These are phyloP conservation scores for Penicillium nucicola DNA, from an alignment of 495 filamentous ascomycete genomes.

Conservation along the genomic window DNA sequence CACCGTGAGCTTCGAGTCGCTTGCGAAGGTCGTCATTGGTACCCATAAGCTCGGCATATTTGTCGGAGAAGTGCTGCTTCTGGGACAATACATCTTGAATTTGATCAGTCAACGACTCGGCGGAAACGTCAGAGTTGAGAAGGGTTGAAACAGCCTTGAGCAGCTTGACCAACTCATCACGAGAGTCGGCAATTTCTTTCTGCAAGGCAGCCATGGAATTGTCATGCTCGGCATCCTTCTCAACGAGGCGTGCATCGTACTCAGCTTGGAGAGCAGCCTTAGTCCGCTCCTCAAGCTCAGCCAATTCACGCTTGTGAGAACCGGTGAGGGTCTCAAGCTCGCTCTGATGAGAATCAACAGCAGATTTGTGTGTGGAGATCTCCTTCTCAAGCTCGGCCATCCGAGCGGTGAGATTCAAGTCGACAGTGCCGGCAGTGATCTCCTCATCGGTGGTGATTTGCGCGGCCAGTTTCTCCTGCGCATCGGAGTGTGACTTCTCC, in stretches of 20 bases:
- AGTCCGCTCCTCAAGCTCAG: slow-evolving; percentile 41
- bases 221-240: slow-evolving; percentile 55
- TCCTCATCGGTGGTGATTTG: slow-evolving; percentile 29
- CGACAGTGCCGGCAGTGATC: slow-evolving; percentile 35
- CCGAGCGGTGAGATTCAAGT: slow-evolving; percentile 46
- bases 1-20: slow-evolving; percentile 49
- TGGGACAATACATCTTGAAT: slow-evolving; percentile 45
- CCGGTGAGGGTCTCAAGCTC: slow-evolving; percentile 52
- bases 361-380: slow-evolving; percentile 52
- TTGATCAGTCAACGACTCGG: slow-evolving; percentile 43
- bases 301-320: slow-evolving; percentile 51
- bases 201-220: slow-evolving; percentile 59
- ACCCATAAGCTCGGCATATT: slow-evolving; percentile 42
- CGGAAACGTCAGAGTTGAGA: slow-evolving; percentile 47
- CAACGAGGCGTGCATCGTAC: slow-evolving; percentile 42
- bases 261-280: slow-evolving; percentile 40
- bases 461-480: slow-evolving; percentile 54
- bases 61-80: slow-evolving; percentile 45
- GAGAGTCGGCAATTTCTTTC: slow-evolving; percentile 65
- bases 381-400: slow-evolving; percentile 56
- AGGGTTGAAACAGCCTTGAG: slow-evolving; percentile 47
- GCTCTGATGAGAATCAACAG: slow-evolving; percentile 51
- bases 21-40: slow-evolving; percentile 46
- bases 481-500: slow-evolving; percentile 59
- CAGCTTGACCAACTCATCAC: slow-evolving; percentile 64